phyloP scores from a whole-genome alignment of 2,329 filamentous ascomycete genomes.

The Teratosphaeria pseudoeucalypti region DNA sequence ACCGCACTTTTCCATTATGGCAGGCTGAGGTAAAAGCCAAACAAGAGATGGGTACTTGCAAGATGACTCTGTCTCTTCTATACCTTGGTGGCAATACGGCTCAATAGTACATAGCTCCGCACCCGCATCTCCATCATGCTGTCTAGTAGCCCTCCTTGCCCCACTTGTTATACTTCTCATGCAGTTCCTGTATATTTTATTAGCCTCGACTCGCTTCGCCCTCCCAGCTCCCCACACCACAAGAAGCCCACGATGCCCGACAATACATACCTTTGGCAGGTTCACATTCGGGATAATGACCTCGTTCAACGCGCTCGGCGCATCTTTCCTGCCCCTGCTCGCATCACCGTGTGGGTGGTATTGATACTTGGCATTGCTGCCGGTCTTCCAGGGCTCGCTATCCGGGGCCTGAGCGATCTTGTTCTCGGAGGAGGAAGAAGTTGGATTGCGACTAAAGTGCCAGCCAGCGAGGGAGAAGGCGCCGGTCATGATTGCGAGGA shows the following conservation, averaged over 20 bases:
- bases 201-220: background rate
- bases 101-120: background rate
- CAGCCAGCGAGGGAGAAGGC: conserved; percentile 81
- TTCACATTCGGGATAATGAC: conserved; percentile 91
- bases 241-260: background rate
- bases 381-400: conserved; percentile 86
- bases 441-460: conserved; percentile 81
- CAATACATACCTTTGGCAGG: conserved; percentile 63
- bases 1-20: background rate
- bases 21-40: background rate
- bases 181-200: conserved; percentile 53
- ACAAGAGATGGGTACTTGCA: background rate
- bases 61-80: background rate
- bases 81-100: background rate
- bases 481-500: conserved; percentile 81
- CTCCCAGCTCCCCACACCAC: background rate
- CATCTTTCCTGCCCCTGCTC: conserved; percentile 66
- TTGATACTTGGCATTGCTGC: conserved; percentile 51
- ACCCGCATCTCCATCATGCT: background rate
- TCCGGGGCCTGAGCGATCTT: conserved; percentile 61
- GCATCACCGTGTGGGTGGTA: conserved; percentile 71
- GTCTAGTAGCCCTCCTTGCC: conserved; percentile 83
- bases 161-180: conserved; percentile 99
- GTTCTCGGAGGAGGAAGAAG: conserved; percentile 70
- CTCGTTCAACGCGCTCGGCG: conserved; percentile 88